Conservation (phyloP, 768 basidiomycete species). For the Suillus placidus region DNA sequence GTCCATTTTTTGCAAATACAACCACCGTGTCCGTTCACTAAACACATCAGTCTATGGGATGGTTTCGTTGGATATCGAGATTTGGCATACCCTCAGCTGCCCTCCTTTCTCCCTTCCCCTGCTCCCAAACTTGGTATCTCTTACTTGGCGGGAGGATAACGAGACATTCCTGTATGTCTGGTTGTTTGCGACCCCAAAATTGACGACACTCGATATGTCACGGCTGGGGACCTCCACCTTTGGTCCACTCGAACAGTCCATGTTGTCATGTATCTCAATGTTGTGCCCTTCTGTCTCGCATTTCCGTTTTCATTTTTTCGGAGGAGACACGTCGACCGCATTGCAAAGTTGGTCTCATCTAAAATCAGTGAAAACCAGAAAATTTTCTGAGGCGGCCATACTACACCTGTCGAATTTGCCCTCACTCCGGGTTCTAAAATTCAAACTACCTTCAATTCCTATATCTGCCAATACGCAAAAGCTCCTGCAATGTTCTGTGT, state of each 20-base stretch:
- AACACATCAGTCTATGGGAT: no score
- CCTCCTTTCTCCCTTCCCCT: background rate
- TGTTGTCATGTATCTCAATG: background rate
- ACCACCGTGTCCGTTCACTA: conserved; percentile 23
- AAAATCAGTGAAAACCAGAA: background rate
- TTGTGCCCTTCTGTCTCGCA: background rate
- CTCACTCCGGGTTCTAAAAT: background rate
- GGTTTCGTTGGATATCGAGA: no score
- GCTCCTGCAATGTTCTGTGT: background rate
- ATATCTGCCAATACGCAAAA: background rate
- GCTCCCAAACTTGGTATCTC: background rate
- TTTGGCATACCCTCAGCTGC: background rate
- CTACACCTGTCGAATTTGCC: background rate
- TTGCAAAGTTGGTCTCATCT: background rate
- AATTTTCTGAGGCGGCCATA: background rate
- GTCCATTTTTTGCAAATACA: conserved; percentile 30
- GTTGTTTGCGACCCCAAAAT: background rate
- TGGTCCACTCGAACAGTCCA: background rate
- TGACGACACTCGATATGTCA: background rate
- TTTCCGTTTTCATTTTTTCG: background rate
- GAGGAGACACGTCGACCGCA: background rate
- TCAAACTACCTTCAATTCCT: background rate
- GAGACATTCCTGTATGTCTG: background rate
- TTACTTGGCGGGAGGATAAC: background rate
- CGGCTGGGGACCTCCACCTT: background rate